phyloP scores from a whole-genome alignment of 2,329 filamentous ascomycete species.

The Xylaria hypoxylon region DNA sequence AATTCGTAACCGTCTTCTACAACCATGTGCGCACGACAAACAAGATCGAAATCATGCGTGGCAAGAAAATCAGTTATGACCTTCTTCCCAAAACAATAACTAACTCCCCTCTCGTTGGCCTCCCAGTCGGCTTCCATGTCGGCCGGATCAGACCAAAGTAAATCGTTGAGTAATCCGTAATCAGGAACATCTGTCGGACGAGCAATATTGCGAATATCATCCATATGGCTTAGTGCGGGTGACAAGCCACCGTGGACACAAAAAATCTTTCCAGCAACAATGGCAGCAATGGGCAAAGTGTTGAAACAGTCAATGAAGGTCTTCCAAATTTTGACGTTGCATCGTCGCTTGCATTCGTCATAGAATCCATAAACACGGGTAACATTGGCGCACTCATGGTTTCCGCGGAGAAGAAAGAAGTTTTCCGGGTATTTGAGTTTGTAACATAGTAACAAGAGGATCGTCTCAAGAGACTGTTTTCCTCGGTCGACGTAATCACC shows the following conservation, averaged over 20 bases:
- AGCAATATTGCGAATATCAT: constrained; percentile 95
- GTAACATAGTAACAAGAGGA: constrained; percentile 95
- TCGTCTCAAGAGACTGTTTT: constrained; percentile 99
- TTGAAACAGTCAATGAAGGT: constrained; percentile 99
- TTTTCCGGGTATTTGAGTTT: constrained; percentile 99
- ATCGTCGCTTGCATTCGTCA: constrained; percentile 98
- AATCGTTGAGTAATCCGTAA: constrained; percentile 92
- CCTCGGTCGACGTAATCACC: constrained; percentile 99
- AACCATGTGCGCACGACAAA: constrained; percentile 98
- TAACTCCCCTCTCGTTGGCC: constrained; percentile 94
- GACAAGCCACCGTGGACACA: constrained; percentile 96
- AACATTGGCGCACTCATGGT: constrained; percentile 99
- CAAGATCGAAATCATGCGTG: constrained; percentile 94
- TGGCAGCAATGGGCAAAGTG: constrained; percentile 96
- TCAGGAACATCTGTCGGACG: constrained; percentile 97
- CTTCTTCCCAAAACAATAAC: constrained; percentile 98
- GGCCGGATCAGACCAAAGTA: constrained; percentile 96
- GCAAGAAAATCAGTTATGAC: constrained; percentile 97
- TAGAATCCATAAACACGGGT: constrained; percentile 99
- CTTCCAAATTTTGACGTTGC: constrained; percentile 99
- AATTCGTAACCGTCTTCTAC: constrained; percentile 99
- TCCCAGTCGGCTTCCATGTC: constrained; percentile 99
- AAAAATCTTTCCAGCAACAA: constrained; percentile 99
- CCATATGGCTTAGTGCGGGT: constrained; percentile 94
- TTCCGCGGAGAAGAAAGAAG: constrained; percentile 98